phyloP scores from a whole-genome alignment of 140 eudicot species.

The Bidens hawaiensis region DNA sequence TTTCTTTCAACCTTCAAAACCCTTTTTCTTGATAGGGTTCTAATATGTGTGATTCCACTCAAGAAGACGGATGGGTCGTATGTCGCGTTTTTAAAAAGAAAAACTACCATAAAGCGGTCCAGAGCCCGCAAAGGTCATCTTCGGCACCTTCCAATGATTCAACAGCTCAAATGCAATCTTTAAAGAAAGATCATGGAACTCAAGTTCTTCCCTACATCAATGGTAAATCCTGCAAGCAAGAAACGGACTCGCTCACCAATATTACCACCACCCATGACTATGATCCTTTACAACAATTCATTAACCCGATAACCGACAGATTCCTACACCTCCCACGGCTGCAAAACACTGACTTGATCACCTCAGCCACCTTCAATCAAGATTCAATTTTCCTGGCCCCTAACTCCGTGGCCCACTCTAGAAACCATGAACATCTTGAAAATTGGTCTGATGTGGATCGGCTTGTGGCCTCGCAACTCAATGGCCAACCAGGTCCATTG shows the following conservation, averaged over 20 bases:
- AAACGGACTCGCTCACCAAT: conserved; percentile 24
- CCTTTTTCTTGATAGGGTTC: conserved; percentile 17
- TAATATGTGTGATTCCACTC: conserved; percentile 30
- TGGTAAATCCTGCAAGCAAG: conserved; percentile 45
- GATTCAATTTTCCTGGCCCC: conserved; percentile 17
- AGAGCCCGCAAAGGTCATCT: conserved; percentile 43
- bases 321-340: conserved; percentile 31
- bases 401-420: conserved; percentile 12
- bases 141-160: conserved; percentile 34
- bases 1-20: not conserved
- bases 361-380: conserved; percentile 20
- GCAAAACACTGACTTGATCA: conserved; percentile 8
- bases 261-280: conserved; percentile 7
- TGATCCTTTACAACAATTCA: conserved; percentile 21
- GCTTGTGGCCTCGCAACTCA: conserved; percentile 74
- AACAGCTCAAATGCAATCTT: conserved; percentile 16
- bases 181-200: conserved; percentile 27
- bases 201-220: conserved; percentile 56
- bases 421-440: conserved; percentile 22
- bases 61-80: conserved; percentile 61
- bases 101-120: conserved; percentile 35
- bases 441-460: conserved; percentile 73
- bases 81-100: conserved; percentile 53
- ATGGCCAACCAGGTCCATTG: conserved; percentile 30
- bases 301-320: conserved; percentile 19